Percentiles rank a stretch among this genome's conserved stretches.
phyloP scores from a whole-genome alignment of 805 yeast genomes.

The Kuraishia piskuri region DNA sequence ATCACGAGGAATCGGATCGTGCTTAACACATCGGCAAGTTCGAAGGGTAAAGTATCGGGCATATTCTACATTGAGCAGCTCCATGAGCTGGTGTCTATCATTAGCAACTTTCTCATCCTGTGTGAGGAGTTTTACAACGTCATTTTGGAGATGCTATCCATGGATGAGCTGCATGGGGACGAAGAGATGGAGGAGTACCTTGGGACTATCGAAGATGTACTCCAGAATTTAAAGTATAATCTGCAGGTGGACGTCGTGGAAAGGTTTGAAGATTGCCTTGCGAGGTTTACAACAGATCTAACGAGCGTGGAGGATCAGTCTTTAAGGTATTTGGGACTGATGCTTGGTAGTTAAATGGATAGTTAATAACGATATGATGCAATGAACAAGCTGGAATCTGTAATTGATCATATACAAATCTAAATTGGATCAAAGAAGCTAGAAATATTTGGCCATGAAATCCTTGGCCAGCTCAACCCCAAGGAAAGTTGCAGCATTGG shows the following conservation, averaged over 20 bases:
- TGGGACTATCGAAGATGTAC: slow-evolving; percentile 8
- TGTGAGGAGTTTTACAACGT: slow-evolving; percentile 28
- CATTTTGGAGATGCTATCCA: slow-evolving; percentile 24
- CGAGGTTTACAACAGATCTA: slow-evolving; percentile 55
- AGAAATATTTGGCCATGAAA: slow-evolving; percentile 6
- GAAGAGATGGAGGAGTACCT: slow-evolving; percentile 13
- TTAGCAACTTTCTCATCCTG: slow-evolving; percentile 29
- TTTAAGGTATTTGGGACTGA: slow-evolving; percentile 37
- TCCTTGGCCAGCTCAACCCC: slow-evolving; percentile 78
- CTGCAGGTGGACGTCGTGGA: slow-evolving; percentile 33
- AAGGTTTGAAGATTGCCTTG: slow-evolving; percentile 41
- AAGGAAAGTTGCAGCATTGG: slow-evolving; percentile 96
- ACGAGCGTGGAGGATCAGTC: slow-evolving; percentile 41
- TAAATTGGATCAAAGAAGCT: no score
- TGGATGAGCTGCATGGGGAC: slow-evolving; percentile 16
- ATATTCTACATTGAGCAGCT: slow-evolving; percentile 33
- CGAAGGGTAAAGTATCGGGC: slow-evolving; percentile 28
- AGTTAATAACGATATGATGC: no score
- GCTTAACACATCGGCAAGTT: slow-evolving; percentile 14
- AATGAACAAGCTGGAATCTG: no score
- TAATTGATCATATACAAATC: no score
- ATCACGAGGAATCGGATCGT: slow-evolving; percentile 29
- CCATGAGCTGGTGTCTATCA: slow-evolving; percentile 24
- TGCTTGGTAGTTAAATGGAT: slow-evolving; percentile 54
- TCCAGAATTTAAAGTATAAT: slow-evolving; percentile 30